Evolutionary conservation across 1,284 basidiomycete genomes (phyloP), one percentile per base, ranked within the genome.

Genomic region (Pyrrhoderma lamaoense): DNA sequence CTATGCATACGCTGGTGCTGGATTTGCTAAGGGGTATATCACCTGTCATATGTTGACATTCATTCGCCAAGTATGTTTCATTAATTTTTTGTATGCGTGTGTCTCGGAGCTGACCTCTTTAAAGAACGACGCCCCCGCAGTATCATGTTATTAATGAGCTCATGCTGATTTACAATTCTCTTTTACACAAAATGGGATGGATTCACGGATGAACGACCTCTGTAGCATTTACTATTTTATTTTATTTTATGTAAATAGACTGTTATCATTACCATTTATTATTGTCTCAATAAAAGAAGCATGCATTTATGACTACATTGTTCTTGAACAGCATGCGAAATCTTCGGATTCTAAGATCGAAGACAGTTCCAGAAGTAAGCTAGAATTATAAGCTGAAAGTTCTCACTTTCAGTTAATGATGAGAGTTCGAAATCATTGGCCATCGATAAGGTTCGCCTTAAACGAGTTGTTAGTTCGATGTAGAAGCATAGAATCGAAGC

Each of bases 1-100:
- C 54, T 64, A 58, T 53, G 57, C 52, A 9, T 65, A 65, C 48
- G 58, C 60, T 14, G 64, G 60, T 23, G 63, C 59, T 14, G 64
- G 62, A 13, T 64, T 57, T 49, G 60, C 60, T 21, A 51, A 55
- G 11, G 62, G 56, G n/a, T 65, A 63, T 48, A 60, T 59, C 3
- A 51, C 59, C 11, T 52, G 60, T 35, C 56, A 61, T 46, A 59
- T 56, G 54, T 61, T 57, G 51, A 61, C 63, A 2, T 62, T 61
- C 48, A 49, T 58, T 23, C 27, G 27, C 11, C 27, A 31, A 31
- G 27, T 31, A 31, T 31, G 27, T 31, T 31, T 5, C 11, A 5
- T 5, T 31, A 5, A 5, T 31, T 5, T 31, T 31, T 11, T 5
- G 5, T 5, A 5, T 31, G 27, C 11, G 11, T 31, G 11, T 11